Percentiles rank a stretch among this genome's conserved stretches.
Evolutionary conservation across 805 yeast genomes (phyloP).

Genomic region (Candida manassasensis): DNA sequence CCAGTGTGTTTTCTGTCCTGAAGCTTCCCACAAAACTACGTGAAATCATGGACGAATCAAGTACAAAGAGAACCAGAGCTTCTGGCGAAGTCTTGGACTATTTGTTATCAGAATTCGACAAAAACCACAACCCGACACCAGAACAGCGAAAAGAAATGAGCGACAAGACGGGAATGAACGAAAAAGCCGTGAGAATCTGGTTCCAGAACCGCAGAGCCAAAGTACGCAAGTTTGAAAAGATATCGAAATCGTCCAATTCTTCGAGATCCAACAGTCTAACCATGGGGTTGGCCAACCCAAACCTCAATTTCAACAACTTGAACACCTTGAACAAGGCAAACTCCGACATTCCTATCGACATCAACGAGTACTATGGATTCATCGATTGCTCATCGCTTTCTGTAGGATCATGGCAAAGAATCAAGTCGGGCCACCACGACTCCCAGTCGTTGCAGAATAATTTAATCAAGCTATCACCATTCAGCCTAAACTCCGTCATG

Average conservation of each 20-base stretch:
- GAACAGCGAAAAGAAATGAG: slow-evolving; percentile 67
- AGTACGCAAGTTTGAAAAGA: slow-evolving; percentile 59
- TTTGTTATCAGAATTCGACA: slow-evolving; percentile 62
- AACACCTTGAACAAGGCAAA: not conserved
- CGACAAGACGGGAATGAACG: slow-evolving; percentile 73
- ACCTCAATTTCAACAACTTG: not conserved
- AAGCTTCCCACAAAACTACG: too few relatives aligned
- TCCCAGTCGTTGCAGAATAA: slow-evolving; percentile 40
- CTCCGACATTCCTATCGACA: slow-evolving; percentile 40
- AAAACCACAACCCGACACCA: slow-evolving; percentile 72
- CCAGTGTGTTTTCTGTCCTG: too few relatives aligned
- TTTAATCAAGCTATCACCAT: slow-evolving; percentile 62
- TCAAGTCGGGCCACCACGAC: slow-evolving; percentile 55
- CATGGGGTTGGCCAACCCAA: slow-evolving; percentile 3
- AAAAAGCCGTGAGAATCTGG: slow-evolving; percentile 88
- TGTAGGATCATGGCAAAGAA: slow-evolving; percentile 79
- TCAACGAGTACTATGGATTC: slow-evolving; percentile 62
- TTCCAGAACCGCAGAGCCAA: slow-evolving; percentile 86
- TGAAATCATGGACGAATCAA: slow-evolving; percentile 5
- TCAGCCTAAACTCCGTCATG: slow-evolving; percentile 60
- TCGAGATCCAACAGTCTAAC: slow-evolving; percentile 19
- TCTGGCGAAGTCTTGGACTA: slow-evolving; percentile 74
- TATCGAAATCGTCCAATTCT: slow-evolving; percentile 21
- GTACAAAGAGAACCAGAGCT: slow-evolving; percentile 58
- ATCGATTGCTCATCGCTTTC: slow-evolving; percentile 64